Evolutionary conservation across 2,329 filamentous ascomycete genomes (phyloP).

Genomic region (Periconia sp.): DNA sequence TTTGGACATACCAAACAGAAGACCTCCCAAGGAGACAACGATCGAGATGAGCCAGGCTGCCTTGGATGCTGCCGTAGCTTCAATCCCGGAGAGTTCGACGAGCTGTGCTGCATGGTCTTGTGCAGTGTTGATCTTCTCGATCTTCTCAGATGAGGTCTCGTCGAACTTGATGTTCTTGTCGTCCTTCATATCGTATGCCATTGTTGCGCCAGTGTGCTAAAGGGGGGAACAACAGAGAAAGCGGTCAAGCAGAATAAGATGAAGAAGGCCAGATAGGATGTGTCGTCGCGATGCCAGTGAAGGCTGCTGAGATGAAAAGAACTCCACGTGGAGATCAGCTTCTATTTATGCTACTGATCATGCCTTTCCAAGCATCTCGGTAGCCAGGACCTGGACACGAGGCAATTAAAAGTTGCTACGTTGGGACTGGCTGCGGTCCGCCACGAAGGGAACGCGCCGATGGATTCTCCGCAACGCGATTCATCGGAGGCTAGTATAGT

Average conservation of each 20-base stretch:
- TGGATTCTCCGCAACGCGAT: constrained; percentile 8
- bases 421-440: constrained; percentile 3
- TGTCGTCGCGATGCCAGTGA: constrained; percentile 3
- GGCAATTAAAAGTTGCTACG: constrained; percentile 5
- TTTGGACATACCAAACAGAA: no score
- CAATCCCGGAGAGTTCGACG: constrained; percentile 30
- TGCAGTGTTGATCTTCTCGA: constrained; percentile 27
- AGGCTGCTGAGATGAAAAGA: constrained; percentile 3
- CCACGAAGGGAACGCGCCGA: neutral
- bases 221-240: neutral
- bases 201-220: constrained; percentile 1
- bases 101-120: constrained; percentile 23
- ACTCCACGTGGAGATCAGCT: constrained; percentile 1
- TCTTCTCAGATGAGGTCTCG: constrained; percentile 17
- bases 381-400: constrained; percentile 1
- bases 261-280: neutral
- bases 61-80: constrained; percentile 33
- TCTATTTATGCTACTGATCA: constrained; percentile 9
- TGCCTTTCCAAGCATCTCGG: neutral
- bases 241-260: neutral
- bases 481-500: constrained; percentile 2
- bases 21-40: constrained; percentile 34
- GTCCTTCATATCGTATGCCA: constrained; percentile 11
- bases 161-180: constrained; percentile 26
- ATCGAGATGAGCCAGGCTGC: constrained; percentile 37